Percentiles rank a stretch among this genome's conserved stretches.
These are phyloP conservation scores for Penicillium sp. DNA, from an alignment of 2,329 filamentous ascomycete species.

Conservation along the genomic window DNA sequence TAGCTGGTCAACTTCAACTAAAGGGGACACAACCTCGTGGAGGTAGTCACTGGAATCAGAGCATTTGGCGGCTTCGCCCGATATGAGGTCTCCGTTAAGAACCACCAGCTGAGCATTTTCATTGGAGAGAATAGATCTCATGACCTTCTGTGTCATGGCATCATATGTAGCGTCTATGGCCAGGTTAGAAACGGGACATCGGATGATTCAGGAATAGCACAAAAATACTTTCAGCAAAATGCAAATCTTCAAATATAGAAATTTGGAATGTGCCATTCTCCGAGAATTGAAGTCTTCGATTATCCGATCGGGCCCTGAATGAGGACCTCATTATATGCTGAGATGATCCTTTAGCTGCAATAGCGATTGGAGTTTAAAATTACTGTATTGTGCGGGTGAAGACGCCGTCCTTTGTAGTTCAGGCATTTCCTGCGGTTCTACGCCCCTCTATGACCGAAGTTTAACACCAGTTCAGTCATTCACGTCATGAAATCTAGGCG, in stretches of 20 bases:
- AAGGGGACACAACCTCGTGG: slow-evolving; percentile 62
- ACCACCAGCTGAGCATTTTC: slow-evolving; percentile 67
- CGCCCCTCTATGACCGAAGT: not conserved
- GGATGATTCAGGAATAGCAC: slow-evolving; percentile 28
- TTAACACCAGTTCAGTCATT: not conserved
- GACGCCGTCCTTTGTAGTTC: not conserved
- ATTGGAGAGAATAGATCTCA: slow-evolving; percentile 60
- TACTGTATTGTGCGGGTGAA: not conserved
- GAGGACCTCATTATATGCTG: not conserved
- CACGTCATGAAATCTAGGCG: not conserved
- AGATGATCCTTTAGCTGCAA: not conserved
- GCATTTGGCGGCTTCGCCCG: slow-evolving; percentile 64
- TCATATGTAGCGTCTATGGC: slow-evolving; percentile 50
- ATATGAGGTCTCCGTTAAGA: slow-evolving; percentile 73
- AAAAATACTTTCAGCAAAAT: slow-evolving; percentile 69
- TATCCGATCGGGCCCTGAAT: not conserved
- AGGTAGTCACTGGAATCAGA: slow-evolving; percentile 62
- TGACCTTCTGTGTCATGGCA: slow-evolving; percentile 59
- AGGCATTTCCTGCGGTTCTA: not conserved
- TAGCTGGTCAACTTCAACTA: slow-evolving; percentile 58
- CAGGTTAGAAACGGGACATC: slow-evolving; percentile 38
- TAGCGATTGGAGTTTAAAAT: not conserved
- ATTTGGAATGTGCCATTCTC: slow-evolving; percentile 50
- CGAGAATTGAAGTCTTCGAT: slow-evolving; percentile 16
- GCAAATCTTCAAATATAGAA: slow-evolving; percentile 69